phyloP scores from a whole-genome alignment of 257 asterid species.

The Avicennia marina region DNA sequence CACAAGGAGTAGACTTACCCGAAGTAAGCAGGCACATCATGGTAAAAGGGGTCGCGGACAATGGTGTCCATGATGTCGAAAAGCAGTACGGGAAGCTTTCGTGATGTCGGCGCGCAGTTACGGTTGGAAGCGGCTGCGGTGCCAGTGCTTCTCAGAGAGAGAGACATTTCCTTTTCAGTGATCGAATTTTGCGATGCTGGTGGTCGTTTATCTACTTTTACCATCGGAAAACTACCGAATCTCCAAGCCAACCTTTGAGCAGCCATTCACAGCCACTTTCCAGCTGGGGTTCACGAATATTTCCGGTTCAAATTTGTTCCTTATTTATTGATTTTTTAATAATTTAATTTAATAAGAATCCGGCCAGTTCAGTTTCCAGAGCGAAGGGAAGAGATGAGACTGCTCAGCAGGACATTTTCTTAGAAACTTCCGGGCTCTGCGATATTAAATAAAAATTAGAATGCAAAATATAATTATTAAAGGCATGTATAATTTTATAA shows the following conservation, averaged over 20 bases:
- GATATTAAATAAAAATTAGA: too few relatives aligned
- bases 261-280: conserved; percentile 22
- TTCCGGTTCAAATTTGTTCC: too few relatives aligned
- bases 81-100: conserved; percentile 71
- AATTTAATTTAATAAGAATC: too few relatives aligned
- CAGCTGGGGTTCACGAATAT: too few relatives aligned
- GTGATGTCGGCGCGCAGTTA: neutral
- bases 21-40: conserved; percentile 74
- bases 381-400: too few relatives aligned
- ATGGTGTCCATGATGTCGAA: conserved; percentile 92
- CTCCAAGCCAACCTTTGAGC: conserved; percentile 27
- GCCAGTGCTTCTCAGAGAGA: conserved; percentile 14
- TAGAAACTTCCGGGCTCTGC: too few relatives aligned
- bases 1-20: conserved; percentile 34
- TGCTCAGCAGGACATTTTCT: too few relatives aligned
- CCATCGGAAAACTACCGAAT: conserved; percentile 17
- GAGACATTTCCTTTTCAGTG: conserved; percentile 13
- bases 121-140: conserved; percentile 10
- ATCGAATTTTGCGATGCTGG: neutral
- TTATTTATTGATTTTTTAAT: too few relatives aligned
- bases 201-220: conserved; percentile 18
- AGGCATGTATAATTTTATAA: too few relatives aligned
- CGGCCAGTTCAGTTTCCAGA: too few relatives aligned
- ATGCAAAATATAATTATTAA: too few relatives aligned
- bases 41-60: conserved; percentile 88